Evolutionary conservation across 2,329 filamentous ascomycete species (phyloP).

Genomic region (Cordyceps fumosorosea): DNA sequence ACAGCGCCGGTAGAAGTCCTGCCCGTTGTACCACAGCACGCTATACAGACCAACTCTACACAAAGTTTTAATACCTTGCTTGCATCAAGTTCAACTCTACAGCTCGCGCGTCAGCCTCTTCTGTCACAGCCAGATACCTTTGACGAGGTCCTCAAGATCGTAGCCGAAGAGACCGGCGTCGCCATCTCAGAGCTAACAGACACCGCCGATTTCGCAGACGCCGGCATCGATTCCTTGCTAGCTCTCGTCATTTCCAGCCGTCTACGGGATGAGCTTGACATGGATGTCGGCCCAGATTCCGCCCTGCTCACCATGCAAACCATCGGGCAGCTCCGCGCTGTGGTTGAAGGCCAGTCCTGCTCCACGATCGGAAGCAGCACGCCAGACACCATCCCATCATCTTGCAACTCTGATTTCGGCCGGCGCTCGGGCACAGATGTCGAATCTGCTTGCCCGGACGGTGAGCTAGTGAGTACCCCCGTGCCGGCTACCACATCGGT

Average conservation of each 20-base stretch:
- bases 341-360: background rate
- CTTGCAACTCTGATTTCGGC: background rate
- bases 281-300: slow-evolving; percentile 36
- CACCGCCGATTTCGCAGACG: slow-evolving; percentile 49
- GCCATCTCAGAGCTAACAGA: slow-evolving; percentile 48
- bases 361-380: background rate
- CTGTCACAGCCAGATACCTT: background rate
- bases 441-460: background rate
- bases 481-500: background rate
- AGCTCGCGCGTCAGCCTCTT: background rate
- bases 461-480: background rate
- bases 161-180: slow-evolving; percentile 51
- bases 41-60: background rate
- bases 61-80: background rate
- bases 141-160: slow-evolving; percentile 40
- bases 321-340: background rate
- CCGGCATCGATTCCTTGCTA: slow-evolving; percentile 57
- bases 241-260: slow-evolving; percentile 50
- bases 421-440: background rate
- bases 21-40: background rate
- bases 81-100: background rate
- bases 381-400: background rate
- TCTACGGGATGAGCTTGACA: slow-evolving; percentile 50
- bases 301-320: background rate
- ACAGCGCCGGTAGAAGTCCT: background rate